Evolutionary conservation across 2,329 filamentous ascomycete species (phyloP), one percentile per base, ranked within the genome.

Genomic region (Fusarium paranaense): DNA sequence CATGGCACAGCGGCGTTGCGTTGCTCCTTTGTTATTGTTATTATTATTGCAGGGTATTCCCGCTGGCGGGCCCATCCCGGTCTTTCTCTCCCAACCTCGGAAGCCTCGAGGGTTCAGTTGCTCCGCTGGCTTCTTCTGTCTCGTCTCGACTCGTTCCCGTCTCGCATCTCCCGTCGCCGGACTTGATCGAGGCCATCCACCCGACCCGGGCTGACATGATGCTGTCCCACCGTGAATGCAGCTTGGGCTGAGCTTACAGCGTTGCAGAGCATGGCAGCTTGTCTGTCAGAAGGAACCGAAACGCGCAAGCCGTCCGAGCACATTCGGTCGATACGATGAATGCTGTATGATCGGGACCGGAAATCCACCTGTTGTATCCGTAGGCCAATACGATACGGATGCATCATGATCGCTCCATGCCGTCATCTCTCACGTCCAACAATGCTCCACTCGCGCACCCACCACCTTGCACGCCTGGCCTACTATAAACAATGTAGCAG

Each of bases 251-350:
- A 70, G 65, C 65, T 75, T 54, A 66, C 65, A 75, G 72, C 69
- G 62, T 67, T 66, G 61, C 72, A 67, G 33, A 35, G 35, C 50
- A 40, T 61, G 47, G 42, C 50, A 60, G 50, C 30, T 47, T 52
- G 61, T 30, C 30, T 61, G 54, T 59, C 35, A 27, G 61, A 65
- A 62, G 50, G 57, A 62, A 60, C 62, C 45, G 63, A 52, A 66
- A 75, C 72, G 61, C 69, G 72, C 72, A 73, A 74, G 69, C 69
- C 72, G 67, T 69, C 73, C 70, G 66, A 75, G 70, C 70, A 62
- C 64, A 56, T 30, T 56, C 22, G 47, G 67, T 67, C 66, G 30
- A 73, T 70, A 73, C 73, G 61, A 75, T 71, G 68, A 32, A 57
- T 64, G 71, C 25, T 67, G 66, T 71, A 70, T 70, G 62, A 69